phyloP scores from a whole-genome alignment of 2,329 filamentous ascomycete species.

The Coleophoma crateriformis region DNA sequence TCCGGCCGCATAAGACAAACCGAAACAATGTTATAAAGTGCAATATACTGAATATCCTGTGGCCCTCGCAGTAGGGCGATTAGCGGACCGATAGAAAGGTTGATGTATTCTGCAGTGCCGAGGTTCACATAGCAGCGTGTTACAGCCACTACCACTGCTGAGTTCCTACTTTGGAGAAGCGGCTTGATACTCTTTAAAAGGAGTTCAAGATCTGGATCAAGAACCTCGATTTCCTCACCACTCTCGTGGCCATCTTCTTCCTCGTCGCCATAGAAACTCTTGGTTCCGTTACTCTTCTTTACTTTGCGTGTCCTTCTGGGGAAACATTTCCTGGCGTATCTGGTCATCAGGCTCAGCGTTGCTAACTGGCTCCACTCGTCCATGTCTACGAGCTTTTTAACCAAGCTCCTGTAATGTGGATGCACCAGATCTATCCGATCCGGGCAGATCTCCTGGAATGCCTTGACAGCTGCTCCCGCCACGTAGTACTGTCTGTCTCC shows the following conservation, averaged over 20 bases:
- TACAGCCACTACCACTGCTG: slow-evolving; percentile 85
- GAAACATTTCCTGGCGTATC: slow-evolving; percentile 85
- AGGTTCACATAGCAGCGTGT: slow-evolving; percentile 80
- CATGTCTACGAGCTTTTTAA: slow-evolving; percentile 95
- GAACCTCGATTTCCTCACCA: slow-evolving; percentile 45
- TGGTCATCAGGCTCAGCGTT: slow-evolving; percentile 72
- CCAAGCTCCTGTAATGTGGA: slow-evolving; percentile 76
- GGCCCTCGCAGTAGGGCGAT: slow-evolving; percentile 80
- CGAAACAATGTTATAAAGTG: slow-evolving; percentile 92
- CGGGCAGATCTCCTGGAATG: slow-evolving; percentile 86
- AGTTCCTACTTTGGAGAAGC: slow-evolving; percentile 88
- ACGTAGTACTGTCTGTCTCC: slow-evolving; percentile 95
- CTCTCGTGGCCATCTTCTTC: slow-evolving; percentile 36
- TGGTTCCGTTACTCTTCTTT: slow-evolving; percentile 45
- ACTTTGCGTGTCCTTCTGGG: slow-evolving; percentile 59
- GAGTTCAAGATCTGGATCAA: slow-evolving; percentile 79
- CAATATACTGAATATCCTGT: slow-evolving; percentile 82
- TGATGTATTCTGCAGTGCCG: slow-evolving; percentile 71
- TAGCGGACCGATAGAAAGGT: slow-evolving; percentile 73
- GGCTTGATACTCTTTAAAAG: slow-evolving; percentile 75
- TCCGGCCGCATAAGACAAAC: slow-evolving; percentile 72
- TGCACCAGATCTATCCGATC: slow-evolving; percentile 85
- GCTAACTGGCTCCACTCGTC: slow-evolving; percentile 96
- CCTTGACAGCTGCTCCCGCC: slow-evolving; percentile 85
- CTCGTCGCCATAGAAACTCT: slow-evolving; percentile 79